Percentiles rank a stretch among this genome's conserved stretches.
Evolutionary conservation across 2,329 filamentous ascomycete species (phyloP).

Genomic region (Emydomyces testavorans): DNA sequence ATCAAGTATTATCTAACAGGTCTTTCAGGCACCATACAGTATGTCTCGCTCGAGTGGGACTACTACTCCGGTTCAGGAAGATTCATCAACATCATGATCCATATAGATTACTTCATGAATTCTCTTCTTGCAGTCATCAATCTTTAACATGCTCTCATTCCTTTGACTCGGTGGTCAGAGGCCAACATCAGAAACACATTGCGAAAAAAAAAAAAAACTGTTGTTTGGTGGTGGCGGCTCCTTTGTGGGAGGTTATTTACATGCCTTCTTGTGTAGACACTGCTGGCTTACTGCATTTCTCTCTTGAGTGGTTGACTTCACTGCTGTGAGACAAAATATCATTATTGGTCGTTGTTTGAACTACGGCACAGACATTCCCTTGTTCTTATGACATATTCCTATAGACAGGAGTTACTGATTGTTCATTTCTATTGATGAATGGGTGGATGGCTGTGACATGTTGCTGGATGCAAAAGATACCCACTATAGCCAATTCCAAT

Average conservation of each 20-base stretch:
- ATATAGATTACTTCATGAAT: neutral
- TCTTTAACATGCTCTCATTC: too few species aligned
- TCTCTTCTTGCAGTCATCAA: neutral
- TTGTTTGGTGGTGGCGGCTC: too few species aligned
- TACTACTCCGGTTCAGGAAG: conserved; percentile 43
- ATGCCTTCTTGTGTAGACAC: too few species aligned
- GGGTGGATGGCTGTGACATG: neutral
- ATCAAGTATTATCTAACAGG: too few species aligned
- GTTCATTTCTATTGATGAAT: neutral
- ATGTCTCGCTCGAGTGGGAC: conserved; percentile 56
- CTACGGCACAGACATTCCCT: neutral
- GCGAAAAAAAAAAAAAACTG: too few species aligned
- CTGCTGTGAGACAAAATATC: neutral
- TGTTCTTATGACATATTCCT: neutral
- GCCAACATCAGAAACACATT: too few species aligned
- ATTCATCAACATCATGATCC: neutral
- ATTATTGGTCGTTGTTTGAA: neutral
- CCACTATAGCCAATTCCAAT: neutral
- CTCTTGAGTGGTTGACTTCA: neutral
- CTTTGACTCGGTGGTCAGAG: too few species aligned
- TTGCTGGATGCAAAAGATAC: neutral
- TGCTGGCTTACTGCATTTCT: too few species aligned
- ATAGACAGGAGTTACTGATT: neutral
- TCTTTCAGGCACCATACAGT: conserved; percentile 55
- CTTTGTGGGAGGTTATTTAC: too few species aligned